Base-by-base conservation (phyloP, 225 moss, liverwort and hornwort species). In the Ulota crispa region DNA sequence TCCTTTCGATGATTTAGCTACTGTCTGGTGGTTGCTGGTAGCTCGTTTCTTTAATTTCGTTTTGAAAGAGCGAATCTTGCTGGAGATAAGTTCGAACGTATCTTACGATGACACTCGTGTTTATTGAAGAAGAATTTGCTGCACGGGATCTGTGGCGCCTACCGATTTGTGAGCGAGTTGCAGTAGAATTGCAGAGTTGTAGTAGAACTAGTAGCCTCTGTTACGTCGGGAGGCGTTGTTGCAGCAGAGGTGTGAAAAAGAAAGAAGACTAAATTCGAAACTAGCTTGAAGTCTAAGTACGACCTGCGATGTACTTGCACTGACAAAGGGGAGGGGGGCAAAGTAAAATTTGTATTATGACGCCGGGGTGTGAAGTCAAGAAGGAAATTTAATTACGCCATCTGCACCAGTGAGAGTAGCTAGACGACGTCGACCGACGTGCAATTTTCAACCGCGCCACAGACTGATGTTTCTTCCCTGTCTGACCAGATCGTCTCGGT, bases 401-500 rank as follows among this genome's bases (percentile, higher is more conserved):
- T 75, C 70, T 75, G 54, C 9, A 20, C 26, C 31, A 28, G n/a
- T n/a, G n/a, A n/a, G 60, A 73, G 8, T 75, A 42, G 30, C 47
- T 45, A 53, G 53, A 36, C 21, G 66, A 37, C 50, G 24, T 37
- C 64, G 50, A 50, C 50, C 64, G 50, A 50, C 50, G 45, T 32
- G 13, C 76, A 66, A 28, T 27, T 42, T 41, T 19, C 73, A 64
- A 39, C 64, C 21, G 45, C 26, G 62, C 77, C 32, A 78, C 78
- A 62, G 14, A 78, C 78, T 68, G 14, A 78, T 30, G 34, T 20
- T 62, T 68, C 73, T 23, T 18, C 42, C 32, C 8, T 82, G 32
- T 43, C 56, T 82, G 61, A 34, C 15, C 78, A 85, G 85, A 73
- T 53, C 27, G 57, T 47, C 42, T 30, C 30, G 8, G 21, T 5